Evolutionary conservation across 257 asterid genomes (phyloP).

Genomic region (Solanum lycopersicoides): DNA sequence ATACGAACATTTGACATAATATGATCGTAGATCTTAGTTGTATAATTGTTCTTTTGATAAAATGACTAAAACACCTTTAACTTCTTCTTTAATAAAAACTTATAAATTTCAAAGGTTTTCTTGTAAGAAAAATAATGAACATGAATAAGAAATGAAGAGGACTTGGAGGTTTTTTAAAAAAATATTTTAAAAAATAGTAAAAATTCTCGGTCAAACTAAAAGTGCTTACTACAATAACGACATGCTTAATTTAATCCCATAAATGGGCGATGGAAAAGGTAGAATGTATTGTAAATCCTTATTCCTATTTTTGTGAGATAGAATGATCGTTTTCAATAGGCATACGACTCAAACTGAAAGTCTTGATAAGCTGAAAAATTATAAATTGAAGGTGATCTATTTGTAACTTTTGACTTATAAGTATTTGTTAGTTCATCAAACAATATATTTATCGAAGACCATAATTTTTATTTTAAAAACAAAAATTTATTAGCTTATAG

Average conservation of each 20-base stretch:
- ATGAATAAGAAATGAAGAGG: neutral
- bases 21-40: too few species aligned
- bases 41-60: neutral
- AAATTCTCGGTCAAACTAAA: neutral
- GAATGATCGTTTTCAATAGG: neutral
- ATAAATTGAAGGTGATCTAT: neutral
- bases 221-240: rapidly evolving
- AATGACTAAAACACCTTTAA: neutral
- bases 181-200: neutral
- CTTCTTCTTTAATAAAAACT: neutral
- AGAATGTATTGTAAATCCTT: neutral
- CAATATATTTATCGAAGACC: too few species aligned
- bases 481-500: too few species aligned
- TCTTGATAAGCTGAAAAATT: neutral
- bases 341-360: rapidly evolving
- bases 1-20: too few species aligned
- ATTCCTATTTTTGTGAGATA: neutral
- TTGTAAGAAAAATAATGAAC: neutral
- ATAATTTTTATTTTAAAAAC: too few species aligned
- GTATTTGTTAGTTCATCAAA: too few species aligned
- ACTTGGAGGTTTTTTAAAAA: neutral
- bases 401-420: neutral
- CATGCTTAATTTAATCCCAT: neutral
- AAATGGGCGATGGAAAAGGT: too few species aligned
- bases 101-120: neutral